Evolutionary conservation across 2,329 filamentous ascomycete species (phyloP).

Genomic region (Alternaria gaisen): DNA sequence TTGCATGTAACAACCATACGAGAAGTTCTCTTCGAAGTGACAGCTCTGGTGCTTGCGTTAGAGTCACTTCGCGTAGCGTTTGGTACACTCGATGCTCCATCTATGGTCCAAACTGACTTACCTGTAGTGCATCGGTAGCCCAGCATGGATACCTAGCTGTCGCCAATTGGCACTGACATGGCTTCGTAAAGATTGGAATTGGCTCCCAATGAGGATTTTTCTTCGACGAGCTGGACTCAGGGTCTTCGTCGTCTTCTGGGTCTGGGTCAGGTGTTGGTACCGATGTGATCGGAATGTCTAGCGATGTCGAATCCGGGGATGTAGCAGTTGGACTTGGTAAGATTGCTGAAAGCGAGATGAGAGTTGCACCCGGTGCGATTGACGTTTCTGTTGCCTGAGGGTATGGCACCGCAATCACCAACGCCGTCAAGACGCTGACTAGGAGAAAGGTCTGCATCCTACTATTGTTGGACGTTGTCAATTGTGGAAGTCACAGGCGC

Average conservation of each 20-base stretch:
- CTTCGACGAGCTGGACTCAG: slow-evolving; percentile 30
- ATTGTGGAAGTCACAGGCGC: background rate
- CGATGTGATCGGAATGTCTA: slow-evolving; percentile 34
- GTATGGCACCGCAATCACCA: slow-evolving; percentile 21
- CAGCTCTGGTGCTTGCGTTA: slow-evolving; percentile 31
- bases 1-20: slow-evolving; percentile 40
- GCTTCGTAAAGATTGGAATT: slow-evolving; percentile 65
- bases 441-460: slow-evolving; percentile 25
- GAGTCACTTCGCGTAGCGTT: background rate
- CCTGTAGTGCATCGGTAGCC: slow-evolving; percentile 41
- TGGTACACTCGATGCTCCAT: background rate
- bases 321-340: slow-evolving; percentile 28
- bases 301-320: slow-evolving; percentile 26
- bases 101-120: slow-evolving; percentile 18
- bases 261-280: slow-evolving; percentile 13
- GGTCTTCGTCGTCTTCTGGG: slow-evolving; percentile 11
- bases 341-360: slow-evolving; percentile 9
- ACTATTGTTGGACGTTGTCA: background rate
- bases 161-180: slow-evolving; percentile 50
- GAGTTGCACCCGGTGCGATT: slow-evolving; percentile 8
- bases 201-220: slow-evolving; percentile 62
- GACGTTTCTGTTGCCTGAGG: slow-evolving; percentile 15
- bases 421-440: slow-evolving; percentile 12
- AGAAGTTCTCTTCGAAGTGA: slow-evolving; percentile 44
- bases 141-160: slow-evolving; percentile 41